Base-by-base conservation (phyloP, 2,329 filamentous ascomycete genomes). In the Erysiphe pulchra region DNA sequence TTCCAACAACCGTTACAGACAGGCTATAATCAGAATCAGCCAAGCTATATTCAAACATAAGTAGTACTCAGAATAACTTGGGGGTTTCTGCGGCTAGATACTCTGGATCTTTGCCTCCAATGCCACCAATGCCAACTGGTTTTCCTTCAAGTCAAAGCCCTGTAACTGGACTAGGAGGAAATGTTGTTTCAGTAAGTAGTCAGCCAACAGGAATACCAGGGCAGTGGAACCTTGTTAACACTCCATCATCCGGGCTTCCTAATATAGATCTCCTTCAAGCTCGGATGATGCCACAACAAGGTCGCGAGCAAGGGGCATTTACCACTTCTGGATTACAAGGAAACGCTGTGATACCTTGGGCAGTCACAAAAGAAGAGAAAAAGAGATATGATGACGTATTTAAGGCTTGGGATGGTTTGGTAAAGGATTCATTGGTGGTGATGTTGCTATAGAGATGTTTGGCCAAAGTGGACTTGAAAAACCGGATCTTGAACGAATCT, bases 161-260 rank as follows among this genome's bases (percentile, higher is more conserved):
- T 63, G 51, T 63, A 75, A 42, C 70, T 67, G 18, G 75, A 73
- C 43, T 77, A 62, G 62, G 59, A 38, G 60, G 58, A 7, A 59
- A 59, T 54, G 46, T 58, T n/a, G 68, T 69, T 45, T 73, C 76
- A 31, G 61, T 98, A 50, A 87, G 92, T 55, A 77, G 85, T n/a
- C 90, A 98, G 59, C 90, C 90, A 5, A 98, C 90, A 2, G 90
- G 90, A 11, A 67, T 75, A 33, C 87, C 90, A 6, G 90, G 90
- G 13, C 90, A 95, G 59, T 98, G 90, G 90, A 90, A 90, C n/a
- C 73, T 95, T 46, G 90, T 95, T 31, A 98, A 98, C 61, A 81
- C 85, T 1, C 90, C 90, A 1, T 73, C 86, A 4, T 80, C 76
- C 37, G 90, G 87, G 1, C 64, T 98, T 50, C 90, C 90, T 1